Base-by-base conservation (phyloP, 2,329 filamentous ascomycete species). In the Sporothrix brasiliensis region DNA sequence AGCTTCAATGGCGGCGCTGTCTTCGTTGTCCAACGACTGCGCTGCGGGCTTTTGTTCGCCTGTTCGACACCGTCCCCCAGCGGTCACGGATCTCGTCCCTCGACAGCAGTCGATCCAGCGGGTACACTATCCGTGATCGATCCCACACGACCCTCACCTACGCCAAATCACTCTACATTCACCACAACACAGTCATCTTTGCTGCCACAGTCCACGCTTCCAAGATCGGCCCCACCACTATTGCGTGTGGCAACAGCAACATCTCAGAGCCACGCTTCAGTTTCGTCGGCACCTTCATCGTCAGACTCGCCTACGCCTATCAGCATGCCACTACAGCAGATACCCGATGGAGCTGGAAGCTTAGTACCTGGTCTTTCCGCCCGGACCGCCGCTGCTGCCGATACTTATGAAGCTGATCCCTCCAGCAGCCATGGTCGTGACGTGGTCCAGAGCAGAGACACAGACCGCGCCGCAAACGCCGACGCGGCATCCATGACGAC, bases 11-110 rank as follows among this genome's bases (percentile, higher is more conserved):
- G 79, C 60, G 81, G 82, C 41, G 86, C 73, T 21, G 84, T 89
- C 41, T 83, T 90, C 74, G 84, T 89, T 24, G 86, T 90, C 69
- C 82, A 87, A 13, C 81, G 81, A 1, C 80, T 90, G 44, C 81
- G 80, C 53, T 89, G 87, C 77, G 87, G 87, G 21, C 81, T 90
- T 60, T 80, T 90, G 50, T 88, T 90, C 73, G 85, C 89, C 61
- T 88, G 86, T 74, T 83, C 89, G 53, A 87, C 87, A 0, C 82
- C 85, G 1, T 76, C 81, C 3, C 75, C 78, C 3, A 53, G 16
- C 16, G 39, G 30, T 52, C 53, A 11, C 4, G 54, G 34, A 24
- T 61, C 65, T 3, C 69, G 71, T 4, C 70, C 71, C 5, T 66
- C 68, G 0, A 70, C 58, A 5, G 52, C 68, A 11, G 24, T 34